Conservation (phyloP, 208 protist species). For the Trypanosoma conorhini region DNA sequence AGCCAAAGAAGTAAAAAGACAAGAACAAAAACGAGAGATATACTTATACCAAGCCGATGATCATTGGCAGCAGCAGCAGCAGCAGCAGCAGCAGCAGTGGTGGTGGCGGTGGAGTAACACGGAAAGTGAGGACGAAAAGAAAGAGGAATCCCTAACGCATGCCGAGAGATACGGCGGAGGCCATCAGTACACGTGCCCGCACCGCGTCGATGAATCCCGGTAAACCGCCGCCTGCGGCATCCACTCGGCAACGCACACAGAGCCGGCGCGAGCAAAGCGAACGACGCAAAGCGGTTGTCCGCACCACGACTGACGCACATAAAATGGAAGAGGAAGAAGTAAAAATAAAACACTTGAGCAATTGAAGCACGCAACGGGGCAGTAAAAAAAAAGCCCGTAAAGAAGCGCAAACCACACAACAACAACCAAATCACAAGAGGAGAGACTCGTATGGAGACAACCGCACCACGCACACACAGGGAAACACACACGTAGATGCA, state of each 20-base stretch:
- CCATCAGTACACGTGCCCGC: too few relatives aligned
- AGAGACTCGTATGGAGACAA: background rate
- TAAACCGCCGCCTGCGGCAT: too few relatives aligned
- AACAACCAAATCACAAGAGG: background rate
- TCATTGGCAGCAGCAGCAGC: background rate
- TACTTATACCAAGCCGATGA: background rate
- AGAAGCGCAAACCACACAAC: background rate
- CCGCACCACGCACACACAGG: conserved; percentile 9
- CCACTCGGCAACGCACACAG: too few relatives aligned
- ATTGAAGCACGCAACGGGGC: too few relatives aligned
- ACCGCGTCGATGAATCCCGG: too few relatives aligned
- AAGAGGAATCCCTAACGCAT: background rate
- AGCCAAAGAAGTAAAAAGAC: background rate
- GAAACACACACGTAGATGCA: background rate
- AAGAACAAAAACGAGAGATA: background rate
- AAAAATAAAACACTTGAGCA: background rate
- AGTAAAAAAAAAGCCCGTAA: background rate
- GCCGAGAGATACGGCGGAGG: too few relatives aligned
- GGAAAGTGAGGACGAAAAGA: conserved; percentile 20
- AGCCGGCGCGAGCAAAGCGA: too few relatives aligned
- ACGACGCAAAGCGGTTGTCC: too few relatives aligned
- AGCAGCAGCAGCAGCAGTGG: background rate
- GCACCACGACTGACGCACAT: too few relatives aligned
- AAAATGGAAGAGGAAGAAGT: background rate
- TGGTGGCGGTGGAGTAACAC: too few relatives aligned